phyloP scores from a whole-genome alignment of 176 grass and related monocot genomes.

The Eleusine indica region DNA sequence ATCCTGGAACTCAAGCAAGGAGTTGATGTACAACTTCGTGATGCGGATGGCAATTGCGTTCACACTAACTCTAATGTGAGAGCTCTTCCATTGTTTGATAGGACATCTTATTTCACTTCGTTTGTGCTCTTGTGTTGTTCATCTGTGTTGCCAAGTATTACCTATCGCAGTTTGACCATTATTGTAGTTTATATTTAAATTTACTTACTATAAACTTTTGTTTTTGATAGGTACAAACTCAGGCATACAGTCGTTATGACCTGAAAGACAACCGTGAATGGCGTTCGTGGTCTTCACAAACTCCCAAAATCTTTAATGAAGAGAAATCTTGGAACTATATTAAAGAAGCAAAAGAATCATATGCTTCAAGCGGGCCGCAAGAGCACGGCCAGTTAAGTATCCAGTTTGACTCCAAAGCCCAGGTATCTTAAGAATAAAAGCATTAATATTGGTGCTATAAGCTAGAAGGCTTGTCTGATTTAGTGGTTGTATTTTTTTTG shows the following conservation, averaged over 20 bases:
- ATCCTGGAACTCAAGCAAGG: conserved; percentile 66
- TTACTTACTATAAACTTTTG: not conserved
- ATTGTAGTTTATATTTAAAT: not conserved
- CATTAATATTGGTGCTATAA: not conserved
- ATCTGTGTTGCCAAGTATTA: not conserved
- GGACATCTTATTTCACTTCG: not conserved
- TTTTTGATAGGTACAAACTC: conserved; percentile 43
- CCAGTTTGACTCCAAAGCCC: conserved; percentile 25
- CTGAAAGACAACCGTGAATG: conserved; percentile 56
- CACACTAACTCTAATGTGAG: conserved; percentile 58
- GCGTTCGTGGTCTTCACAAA: conserved; percentile 44
- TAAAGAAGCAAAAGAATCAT: conserved; percentile 27
- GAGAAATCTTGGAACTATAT: conserved; percentile 52
- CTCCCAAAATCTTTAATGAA: conserved; percentile 9
- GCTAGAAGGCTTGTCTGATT: too few species aligned
- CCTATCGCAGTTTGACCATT: not conserved
- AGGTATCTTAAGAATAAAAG: conserved; percentile 22
- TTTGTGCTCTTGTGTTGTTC: not conserved
- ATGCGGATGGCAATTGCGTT: conserved; percentile 52
- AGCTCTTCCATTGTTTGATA: conserved; percentile 9
- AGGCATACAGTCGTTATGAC: conserved; percentile 43
- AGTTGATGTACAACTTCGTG: conserved; percentile 53
- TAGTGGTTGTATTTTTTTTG: too few species aligned
- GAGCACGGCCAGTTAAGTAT: conserved; percentile 39
- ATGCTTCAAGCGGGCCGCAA: conserved; percentile 31